Conservation (phyloP, 2,329 filamentous ascomycete species). For the Epichloe sp. region DNA sequence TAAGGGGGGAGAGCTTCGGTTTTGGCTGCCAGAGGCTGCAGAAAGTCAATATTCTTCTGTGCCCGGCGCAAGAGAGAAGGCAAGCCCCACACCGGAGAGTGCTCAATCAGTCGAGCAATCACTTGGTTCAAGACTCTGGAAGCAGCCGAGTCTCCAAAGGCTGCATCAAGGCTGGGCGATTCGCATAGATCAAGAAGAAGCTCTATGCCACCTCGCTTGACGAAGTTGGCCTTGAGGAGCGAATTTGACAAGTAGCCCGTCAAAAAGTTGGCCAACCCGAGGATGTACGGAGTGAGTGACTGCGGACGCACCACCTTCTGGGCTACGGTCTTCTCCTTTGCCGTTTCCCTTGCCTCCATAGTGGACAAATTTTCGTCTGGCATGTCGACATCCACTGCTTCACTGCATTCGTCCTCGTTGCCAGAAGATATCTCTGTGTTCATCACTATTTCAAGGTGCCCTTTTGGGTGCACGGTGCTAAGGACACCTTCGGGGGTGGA, state of each 20-base stretch:
- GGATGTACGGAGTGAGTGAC: slow-evolving; percentile 55
- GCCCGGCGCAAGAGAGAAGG: slow-evolving; percentile 68
- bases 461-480: slow-evolving; percentile 38
- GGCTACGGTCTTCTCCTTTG: not conserved
- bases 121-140: slow-evolving; percentile 61
- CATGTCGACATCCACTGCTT: slow-evolving; percentile 51
- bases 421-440: slow-evolving; percentile 17
- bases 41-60: slow-evolving; percentile 51
- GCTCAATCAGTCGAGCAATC: slow-evolving; percentile 65
- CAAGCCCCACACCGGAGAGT: slow-evolving; percentile 66
- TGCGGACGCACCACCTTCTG: slow-evolving; percentile 15
- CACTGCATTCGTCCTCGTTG: slow-evolving; percentile 25
- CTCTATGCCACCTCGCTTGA: slow-evolving; percentile 70
- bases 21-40: slow-evolving; percentile 50
- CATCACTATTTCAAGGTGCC: slow-evolving; percentile 15
- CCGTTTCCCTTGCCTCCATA: slow-evolving; percentile 7
- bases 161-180: slow-evolving; percentile 62
- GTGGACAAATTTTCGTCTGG: slow-evolving; percentile 30
- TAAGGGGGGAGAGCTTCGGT: slow-evolving; percentile 49
- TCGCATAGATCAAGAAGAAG: slow-evolving; percentile 72
- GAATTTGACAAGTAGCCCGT: slow-evolving; percentile 60
- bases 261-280: slow-evolving; percentile 65
- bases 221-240: slow-evolving; percentile 58
- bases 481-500: slow-evolving; percentile 44
- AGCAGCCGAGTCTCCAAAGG: slow-evolving; percentile 44